Percentiles rank a stretch among this genome's conserved stretches.
phyloP scores from a whole-genome alignment of 495 filamentous ascomycete species.

The Trichocladium uniseriatum region DNA sequence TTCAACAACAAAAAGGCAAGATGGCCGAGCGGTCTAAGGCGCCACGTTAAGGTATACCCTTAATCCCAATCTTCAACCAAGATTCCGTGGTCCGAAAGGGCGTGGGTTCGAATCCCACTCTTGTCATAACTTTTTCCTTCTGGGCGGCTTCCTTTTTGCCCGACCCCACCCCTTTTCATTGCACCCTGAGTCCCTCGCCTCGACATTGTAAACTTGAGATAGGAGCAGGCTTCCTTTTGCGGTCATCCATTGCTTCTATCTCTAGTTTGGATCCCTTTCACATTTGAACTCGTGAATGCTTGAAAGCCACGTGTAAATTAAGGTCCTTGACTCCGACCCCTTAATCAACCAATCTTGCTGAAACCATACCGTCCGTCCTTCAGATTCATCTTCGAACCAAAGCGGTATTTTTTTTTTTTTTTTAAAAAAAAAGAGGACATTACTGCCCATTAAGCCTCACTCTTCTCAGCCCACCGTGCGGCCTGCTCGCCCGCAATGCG shows the following conservation, averaged over 20 bases:
- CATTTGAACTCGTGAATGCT: too few species aligned
- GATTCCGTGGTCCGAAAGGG: constrained; percentile 32
- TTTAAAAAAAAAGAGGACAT: too few species aligned
- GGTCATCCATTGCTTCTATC: too few species aligned
- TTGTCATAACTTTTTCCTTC: constrained; percentile 17
- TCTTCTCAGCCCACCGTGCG: constrained; percentile 16
- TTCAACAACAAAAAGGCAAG: constrained; percentile 9
- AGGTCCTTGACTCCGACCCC: too few species aligned
- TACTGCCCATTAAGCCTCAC: not conserved
- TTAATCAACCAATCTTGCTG: too few species aligned
- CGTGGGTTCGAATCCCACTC: constrained; percentile 34
- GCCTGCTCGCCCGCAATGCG: constrained; percentile 44
- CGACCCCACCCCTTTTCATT: too few species aligned
- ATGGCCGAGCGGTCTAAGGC: constrained; percentile 23
- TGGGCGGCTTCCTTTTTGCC: not conserved
- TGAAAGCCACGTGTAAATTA: too few species aligned
- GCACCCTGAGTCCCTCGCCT: not conserved
- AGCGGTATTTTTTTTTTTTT: too few species aligned
- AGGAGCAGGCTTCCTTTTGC: too few species aligned
- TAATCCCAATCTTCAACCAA: constrained; percentile 9
- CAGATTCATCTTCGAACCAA: not conserved
- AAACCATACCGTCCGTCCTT: too few species aligned
- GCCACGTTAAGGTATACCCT: constrained; percentile 22
- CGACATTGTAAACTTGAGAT: too few species aligned
- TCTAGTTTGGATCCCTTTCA: too few species aligned